Conservation (phyloP, 2,329 filamentous ascomycete genomes). For the Macrophomina tecta region DNA sequence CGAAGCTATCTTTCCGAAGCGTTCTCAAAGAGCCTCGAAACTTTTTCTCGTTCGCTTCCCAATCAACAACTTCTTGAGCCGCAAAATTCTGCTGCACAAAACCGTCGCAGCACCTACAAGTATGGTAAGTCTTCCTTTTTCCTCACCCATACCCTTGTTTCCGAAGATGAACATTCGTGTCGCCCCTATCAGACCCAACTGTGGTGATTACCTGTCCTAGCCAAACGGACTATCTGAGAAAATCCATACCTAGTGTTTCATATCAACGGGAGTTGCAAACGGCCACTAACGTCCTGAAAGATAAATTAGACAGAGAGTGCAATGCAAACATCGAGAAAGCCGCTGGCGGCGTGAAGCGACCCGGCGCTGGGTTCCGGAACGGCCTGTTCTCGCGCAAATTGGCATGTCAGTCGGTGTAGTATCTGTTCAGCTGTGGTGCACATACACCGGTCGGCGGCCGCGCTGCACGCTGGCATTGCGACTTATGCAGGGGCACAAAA, state of each 20-base stretch:
- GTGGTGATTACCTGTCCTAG: conserved; percentile 35
- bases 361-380: not conserved
- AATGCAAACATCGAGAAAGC: not conserved
- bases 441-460: not conserved
- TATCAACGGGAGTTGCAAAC: not conserved
- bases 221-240: conserved; percentile 35
- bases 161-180: conserved; percentile 40
- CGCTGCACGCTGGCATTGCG: conserved; percentile 2
- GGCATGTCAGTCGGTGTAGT: not conserved
- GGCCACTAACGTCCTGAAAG: not conserved
- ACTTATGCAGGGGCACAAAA: conserved; percentile 16
- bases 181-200: conserved; percentile 36
- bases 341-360: not conserved
- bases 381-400: not conserved
- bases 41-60: conserved; percentile 16
- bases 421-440: conserved; percentile 9
- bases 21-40: conserved; percentile 9
- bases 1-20: conserved; percentile 16
- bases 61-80: not conserved
- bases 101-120: not conserved
- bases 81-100: not conserved
- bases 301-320: not conserved
- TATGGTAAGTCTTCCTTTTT: conserved; percentile 11
- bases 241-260: not conserved
- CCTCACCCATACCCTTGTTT: conserved; percentile 29